A percentile compares a stretch with the other conserved stretches of the same genome.
Evolutionary conservation across 805 yeast genomes (phyloP).

Genomic region (Cyberlindnera lachancei): DNA sequence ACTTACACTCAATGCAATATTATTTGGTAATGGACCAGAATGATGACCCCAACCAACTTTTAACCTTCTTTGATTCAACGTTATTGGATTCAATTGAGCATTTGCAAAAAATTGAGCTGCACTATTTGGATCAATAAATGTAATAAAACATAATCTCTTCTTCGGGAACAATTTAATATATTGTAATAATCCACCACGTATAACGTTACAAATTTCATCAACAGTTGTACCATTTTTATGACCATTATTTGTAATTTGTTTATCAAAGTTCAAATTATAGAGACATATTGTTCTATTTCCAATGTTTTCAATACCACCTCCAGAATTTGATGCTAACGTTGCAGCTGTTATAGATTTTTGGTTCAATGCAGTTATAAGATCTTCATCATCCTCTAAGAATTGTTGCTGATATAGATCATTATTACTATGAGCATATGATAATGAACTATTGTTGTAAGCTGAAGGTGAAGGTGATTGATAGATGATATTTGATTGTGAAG

Average conservation of each 20-base stretch:
- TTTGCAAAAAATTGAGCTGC: conserved; percentile 63
- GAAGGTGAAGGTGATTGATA: background rate
- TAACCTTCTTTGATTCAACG: conserved; percentile 53
- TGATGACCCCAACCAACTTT: conserved; percentile 67
- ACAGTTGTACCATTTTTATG: conserved; percentile 54
- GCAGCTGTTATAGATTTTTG: conserved; percentile 10
- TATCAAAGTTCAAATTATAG: conserved; percentile 60
- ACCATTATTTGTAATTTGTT: too few species aligned
- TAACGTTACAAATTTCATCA: conserved; percentile 70
- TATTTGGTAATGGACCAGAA: conserved; percentile 52
- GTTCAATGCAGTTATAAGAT: conserved; percentile 6
- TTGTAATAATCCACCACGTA: conserved; percentile 73
- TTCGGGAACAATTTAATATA: conserved; percentile 42
- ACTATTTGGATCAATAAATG: conserved; percentile 55
- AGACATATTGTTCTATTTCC: conserved; percentile 65
- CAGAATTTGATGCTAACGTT: conserved; percentile 31
- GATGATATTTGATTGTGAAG: too few species aligned
- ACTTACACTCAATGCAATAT: conserved; percentile 55
- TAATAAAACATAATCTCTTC: conserved; percentile 57
- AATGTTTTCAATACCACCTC: conserved; percentile 80
- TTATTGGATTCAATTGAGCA: conserved; percentile 49
- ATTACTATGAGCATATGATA: too few species aligned
- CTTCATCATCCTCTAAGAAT: conserved; percentile 6
- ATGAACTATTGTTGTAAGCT: too few species aligned
- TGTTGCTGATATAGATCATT: conserved; percentile 7